A percentile compares a stretch with the other conserved stretches of the same genome.
phyloP scores from a whole-genome alignment of 2,329 filamentous ascomycete genomes.

The Fonsecaea pedrosoi region DNA sequence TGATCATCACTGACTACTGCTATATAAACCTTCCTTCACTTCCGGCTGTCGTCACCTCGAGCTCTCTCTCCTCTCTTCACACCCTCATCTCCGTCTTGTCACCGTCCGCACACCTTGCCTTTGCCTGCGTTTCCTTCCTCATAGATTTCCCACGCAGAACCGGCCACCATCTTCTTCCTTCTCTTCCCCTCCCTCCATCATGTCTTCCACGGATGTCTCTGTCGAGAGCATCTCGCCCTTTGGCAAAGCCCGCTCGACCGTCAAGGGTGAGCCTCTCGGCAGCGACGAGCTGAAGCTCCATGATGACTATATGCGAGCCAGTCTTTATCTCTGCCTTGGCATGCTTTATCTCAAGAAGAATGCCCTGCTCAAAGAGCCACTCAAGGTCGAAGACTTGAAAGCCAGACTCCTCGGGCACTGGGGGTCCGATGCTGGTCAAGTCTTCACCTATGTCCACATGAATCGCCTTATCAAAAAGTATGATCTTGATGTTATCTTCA shows the following conservation, averaged over 20 bases:
- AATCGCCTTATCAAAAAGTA: conserved; percentile 84
- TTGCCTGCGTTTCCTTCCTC: neutral
- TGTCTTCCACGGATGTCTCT: conserved; percentile 44
- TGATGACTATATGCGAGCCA: conserved; percentile 76
- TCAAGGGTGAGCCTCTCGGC: conserved; percentile 67
- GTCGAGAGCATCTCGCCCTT: conserved; percentile 68
- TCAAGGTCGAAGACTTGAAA: conserved; percentile 75
- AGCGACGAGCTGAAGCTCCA: conserved; percentile 71
- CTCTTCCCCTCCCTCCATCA: conserved; percentile 21
- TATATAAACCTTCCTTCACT: conserved; percentile 4
- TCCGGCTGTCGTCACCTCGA: conserved; percentile 4
- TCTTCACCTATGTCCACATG: conserved; percentile 82
- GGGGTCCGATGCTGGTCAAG: conserved; percentile 79
- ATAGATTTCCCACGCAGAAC: neutral
- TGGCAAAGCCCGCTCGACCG: conserved; percentile 69
- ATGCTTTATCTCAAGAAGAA: conserved; percentile 83
- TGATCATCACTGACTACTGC: neutral
- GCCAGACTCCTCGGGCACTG: conserved; percentile 77
- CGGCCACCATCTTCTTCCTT: neutral
- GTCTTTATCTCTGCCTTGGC: conserved; percentile 75
- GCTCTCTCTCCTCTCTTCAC: conserved; percentile 1
- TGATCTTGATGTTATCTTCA: conserved; percentile 72
- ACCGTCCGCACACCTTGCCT: neutral
- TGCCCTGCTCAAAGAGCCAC: conserved; percentile 72
- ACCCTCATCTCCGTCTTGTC: neutral